Evolutionary conservation across 2,329 filamentous ascomycete species (phyloP).

Genomic region (Neonectria coccinea): DNA sequence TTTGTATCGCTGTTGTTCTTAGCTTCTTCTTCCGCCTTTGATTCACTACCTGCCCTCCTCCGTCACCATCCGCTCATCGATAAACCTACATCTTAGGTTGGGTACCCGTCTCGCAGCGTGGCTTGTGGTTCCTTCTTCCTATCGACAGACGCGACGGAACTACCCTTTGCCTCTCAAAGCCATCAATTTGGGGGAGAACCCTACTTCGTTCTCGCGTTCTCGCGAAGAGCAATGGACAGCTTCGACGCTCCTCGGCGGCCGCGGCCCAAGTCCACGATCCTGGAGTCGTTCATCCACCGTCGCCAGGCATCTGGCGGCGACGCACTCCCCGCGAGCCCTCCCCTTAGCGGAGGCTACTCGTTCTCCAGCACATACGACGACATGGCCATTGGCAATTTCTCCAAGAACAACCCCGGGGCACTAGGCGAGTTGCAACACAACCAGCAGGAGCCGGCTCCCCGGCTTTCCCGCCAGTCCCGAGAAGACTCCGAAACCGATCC

Average conservation of each 20-base stretch:
- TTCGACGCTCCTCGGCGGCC: slow-evolving; percentile 50
- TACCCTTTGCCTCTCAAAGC: not conserved
- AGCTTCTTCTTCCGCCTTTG: slow-evolving; percentile 11
- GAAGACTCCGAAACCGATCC: slow-evolving; percentile 49
- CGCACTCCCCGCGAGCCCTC: slow-evolving; percentile 47
- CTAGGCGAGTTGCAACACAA: slow-evolving; percentile 70
- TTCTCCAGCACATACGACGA: slow-evolving; percentile 44
- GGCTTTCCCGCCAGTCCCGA: slow-evolving; percentile 55
- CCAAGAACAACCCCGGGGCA: slow-evolving; percentile 56
- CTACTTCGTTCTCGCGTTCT: slow-evolving; percentile 12
- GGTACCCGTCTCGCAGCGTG: slow-evolving; percentile 24
- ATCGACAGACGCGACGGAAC: slow-evolving; percentile 18
- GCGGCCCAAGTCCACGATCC: slow-evolving; percentile 61
- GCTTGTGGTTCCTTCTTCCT: slow-evolving; percentile 16
- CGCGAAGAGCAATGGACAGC: slow-evolving; percentile 17
- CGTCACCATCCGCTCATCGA: slow-evolving; percentile 1
- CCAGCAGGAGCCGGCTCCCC: slow-evolving; percentile 56
- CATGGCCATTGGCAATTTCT: slow-evolving; percentile 51
- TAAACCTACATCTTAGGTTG: slow-evolving; percentile 15
- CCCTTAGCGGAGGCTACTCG: slow-evolving; percentile 40
- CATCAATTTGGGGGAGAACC: slow-evolving; percentile 28
- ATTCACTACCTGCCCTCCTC: not conserved
- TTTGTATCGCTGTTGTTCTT: slow-evolving; percentile 5
- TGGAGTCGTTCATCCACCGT: slow-evolving; percentile 63
- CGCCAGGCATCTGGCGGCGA: slow-evolving; percentile 60